Evolutionary conservation across 1,284 basidiomycete species (phyloP), one percentile per base, ranked within the genome.

Genomic region (Trametes polyzona): DNA sequence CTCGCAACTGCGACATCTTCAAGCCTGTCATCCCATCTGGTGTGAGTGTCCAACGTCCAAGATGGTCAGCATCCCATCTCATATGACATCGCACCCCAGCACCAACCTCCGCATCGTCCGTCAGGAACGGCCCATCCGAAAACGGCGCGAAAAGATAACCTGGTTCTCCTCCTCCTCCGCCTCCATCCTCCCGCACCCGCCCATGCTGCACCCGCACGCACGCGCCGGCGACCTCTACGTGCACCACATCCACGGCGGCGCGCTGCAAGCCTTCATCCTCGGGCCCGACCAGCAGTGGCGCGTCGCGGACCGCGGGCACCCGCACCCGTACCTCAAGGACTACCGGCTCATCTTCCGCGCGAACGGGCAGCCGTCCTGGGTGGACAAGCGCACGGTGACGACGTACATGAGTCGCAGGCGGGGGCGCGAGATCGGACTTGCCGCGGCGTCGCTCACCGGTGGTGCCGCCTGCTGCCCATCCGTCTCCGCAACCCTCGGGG

Each of bases 321-420:
- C 42, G 4, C 51, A 52, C 23, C 51, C 51, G 0, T 21, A 46
- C 11, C 35, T 52, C 2, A 5, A 30, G n/a, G 44, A 23, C 9
- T 54, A 54, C 12, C 17, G 32, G 8, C 44, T 54, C 12, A 39
- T 33, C 21, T 47, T 54, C 29, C 27, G 23, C 24, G 29, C 23
- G 8, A 54, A 54, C 21, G 52, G 52, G 12, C 44, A 54, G 10
- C 52, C 52, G 9, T 48, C 44, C 4, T 54, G 52, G 52, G 46
- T 54, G 4, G 47, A 44, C 2, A 54, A 33, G 29, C 29, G 35
- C 16, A 54, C 52, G 10, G 9, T 54, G 0, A n/a, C 27, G 1
- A 47, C 52, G 0, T 54, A 54, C 36, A 41, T 14, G 27, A 37
- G 44, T 19, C 44, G 32, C 16, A 14, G 5, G 44, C 21, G 24